Evolutionary conservation across 1,139 yeast genomes (phyloP), one percentile per base, ranked within the genome.

Genomic region (Yamadazyma trypodendri): DNA sequence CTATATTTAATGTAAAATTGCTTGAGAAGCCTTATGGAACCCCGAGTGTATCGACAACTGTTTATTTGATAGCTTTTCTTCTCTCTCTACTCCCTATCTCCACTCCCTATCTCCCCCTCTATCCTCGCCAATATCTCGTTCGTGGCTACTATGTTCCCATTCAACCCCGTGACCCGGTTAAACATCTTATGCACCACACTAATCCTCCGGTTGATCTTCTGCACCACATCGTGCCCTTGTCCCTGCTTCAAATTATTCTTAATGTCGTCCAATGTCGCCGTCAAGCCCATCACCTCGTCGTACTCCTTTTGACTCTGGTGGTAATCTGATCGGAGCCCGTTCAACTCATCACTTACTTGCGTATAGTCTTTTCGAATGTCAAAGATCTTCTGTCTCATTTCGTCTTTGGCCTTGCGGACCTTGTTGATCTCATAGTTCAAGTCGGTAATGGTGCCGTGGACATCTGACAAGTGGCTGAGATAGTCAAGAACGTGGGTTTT

Each of bases 141-240:
- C 4, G 65, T 37, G 16, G 50, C 40, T 11, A 44, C 50, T 28
- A 75, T 50, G 42, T 54, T 58, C 7, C 55, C 52, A 47, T 73
- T 72, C 4, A 75, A 38, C 4, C 79, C 78, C 37, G 59, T 55
- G 17, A 57, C 52, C 1, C 77, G 76, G 47, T 72, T 68, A 17
- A 65, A 52, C 1, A 67, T 43, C 30, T 52, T 56, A 14, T 55
- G 55, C 42, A 65, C 43, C 4, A 30, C 36, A 7, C 34, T 24
- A 15, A 54, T 32, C 13, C 48, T 37, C 23, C 35, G 40, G 31
- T 47, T 50, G 13, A 53, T 49, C 22, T 42, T 43, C 14, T 32
- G 37, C 28, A 32, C 48, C 28, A 31, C 27, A 17, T 45, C 50
- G 23, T 32, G 8, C 16, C 18, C 22, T 1, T 18, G 23, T 18